phyloP scores from a whole-genome alignment of 2,329 filamentous ascomycete genomes.

The Fusarium oxysporum region DNA sequence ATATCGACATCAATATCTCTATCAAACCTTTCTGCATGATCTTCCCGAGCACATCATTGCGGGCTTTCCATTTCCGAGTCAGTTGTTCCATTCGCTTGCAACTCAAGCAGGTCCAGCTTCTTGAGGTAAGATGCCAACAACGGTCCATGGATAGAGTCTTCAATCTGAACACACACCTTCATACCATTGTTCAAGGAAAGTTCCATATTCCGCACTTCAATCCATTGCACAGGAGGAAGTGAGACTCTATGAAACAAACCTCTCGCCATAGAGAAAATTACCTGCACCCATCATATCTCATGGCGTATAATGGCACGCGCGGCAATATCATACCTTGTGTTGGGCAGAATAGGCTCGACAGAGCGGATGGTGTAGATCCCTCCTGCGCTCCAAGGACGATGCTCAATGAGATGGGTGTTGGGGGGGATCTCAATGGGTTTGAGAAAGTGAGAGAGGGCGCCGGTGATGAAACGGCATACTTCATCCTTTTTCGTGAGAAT shows the following conservation, averaged over 20 bases:
- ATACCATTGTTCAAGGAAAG: background rate
- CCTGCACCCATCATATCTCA: background rate
- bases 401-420: background rate
- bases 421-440: background rate
- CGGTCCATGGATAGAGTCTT: slow-evolving; percentile 9
- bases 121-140: slow-evolving; percentile 3
- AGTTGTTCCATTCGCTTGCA: background rate
- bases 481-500: background rate
- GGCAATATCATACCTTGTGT: background rate
- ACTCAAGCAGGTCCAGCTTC: background rate
- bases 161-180: background rate
- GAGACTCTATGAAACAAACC: background rate
- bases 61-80: background rate
- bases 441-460: background rate
- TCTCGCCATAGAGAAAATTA: background rate
- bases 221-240: background rate
- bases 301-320: background rate
- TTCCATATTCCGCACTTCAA: background rate
- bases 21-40: fast-evolving
- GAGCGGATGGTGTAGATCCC: slow-evolving; percentile 2
- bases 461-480: background rate
- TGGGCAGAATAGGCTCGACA: background rate
- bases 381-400: background rate
- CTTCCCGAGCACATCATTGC: fast-evolving
- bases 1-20: background rate